phyloP scores from a whole-genome alignment of 2,329 filamentous ascomycete species.

The Fusarium solani-melongenae region DNA sequence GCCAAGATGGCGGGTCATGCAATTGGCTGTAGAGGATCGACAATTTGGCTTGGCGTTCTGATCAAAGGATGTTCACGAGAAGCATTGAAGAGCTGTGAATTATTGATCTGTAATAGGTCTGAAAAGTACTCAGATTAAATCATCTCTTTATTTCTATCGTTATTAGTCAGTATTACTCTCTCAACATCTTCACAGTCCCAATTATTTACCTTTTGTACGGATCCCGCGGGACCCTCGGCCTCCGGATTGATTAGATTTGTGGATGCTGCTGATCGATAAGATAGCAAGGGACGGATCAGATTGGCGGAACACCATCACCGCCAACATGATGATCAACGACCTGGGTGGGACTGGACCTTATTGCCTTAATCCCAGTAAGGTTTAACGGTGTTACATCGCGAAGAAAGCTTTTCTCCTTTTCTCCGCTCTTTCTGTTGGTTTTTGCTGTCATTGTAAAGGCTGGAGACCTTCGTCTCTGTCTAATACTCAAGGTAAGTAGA shows the following conservation, averaged over 20 bases:
- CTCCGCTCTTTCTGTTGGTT: neutral
- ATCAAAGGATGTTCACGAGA: neutral
- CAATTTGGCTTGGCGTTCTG: neutral
- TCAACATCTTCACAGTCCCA: neutral
- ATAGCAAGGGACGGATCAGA: neutral
- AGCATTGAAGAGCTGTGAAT: neutral
- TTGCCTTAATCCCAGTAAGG: neutral
- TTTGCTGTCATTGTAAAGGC: neutral
- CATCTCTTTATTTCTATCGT: neutral
- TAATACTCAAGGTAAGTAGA: neutral
- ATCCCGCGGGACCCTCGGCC: neutral
- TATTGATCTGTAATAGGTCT: neutral
- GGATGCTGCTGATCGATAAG: neutral
- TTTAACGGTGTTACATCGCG: neutral
- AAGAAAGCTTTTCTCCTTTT: neutral
- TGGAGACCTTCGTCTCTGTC: neutral
- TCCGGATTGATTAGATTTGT: neutral
- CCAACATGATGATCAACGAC: neutral
- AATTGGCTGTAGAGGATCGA: neutral
- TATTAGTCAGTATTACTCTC: neutral
- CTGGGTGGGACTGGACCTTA: neutral
- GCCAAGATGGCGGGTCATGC: neutral
- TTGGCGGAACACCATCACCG: neutral
- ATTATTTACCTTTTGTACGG: neutral
- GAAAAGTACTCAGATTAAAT: neutral